Base-by-base conservation (phyloP, 768 basidiomycete species). In the Pleurotus salmoneostramineus region DNA sequence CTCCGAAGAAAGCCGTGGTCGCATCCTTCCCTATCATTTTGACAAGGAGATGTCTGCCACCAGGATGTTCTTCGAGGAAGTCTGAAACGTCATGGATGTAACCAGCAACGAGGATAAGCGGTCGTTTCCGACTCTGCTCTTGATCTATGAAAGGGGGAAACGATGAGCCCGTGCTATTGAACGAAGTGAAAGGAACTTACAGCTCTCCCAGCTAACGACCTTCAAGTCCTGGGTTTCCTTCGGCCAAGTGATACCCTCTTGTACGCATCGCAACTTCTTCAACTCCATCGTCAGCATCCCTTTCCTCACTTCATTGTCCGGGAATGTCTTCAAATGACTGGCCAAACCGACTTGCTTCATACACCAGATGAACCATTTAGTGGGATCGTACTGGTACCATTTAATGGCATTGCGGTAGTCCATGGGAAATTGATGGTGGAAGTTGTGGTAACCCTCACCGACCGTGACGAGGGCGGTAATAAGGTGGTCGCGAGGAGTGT, bases 381-480 rank as follows among this genome's bases (percentile, higher is more conserved):
- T 94, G 7, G 92, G 93, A 68, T 93, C 91, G 66, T 93, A 94
- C 68, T 94, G 91, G 72, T 90, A 91, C 91, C 91, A 93, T 72
- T 80, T 93, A 79, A 96, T 93, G 57, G 95, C 95, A 67, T 96
- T 96, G 27, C 95, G 84, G 77, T 95, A 98, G 72, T 98, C 95
- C 91, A 93, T 93, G 5, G 95, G 95, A 83, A 96, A 96, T 68
- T 87, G 79, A 61, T 98, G 95, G 76, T 98, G 95, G 84, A 96
- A 96, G 74, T 98, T 98, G 80, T 98, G 95, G 77, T 98, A 98
- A 12, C 95, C 95, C 72, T 98, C 95, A 56, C 95, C 95, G 66
- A 95, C 87, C 37, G 95, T 97, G 60, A 85, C 88, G 33, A 97
- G 76, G 2, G 95, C 95, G 33, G 94, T 95, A 68, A 95, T 69